A percentile compares a stretch with the other conserved stretches of the same genome.
Evolutionary conservation across 179 eudicot genomes (phyloP).

Genomic region (Patellifolia procumbens): DNA sequence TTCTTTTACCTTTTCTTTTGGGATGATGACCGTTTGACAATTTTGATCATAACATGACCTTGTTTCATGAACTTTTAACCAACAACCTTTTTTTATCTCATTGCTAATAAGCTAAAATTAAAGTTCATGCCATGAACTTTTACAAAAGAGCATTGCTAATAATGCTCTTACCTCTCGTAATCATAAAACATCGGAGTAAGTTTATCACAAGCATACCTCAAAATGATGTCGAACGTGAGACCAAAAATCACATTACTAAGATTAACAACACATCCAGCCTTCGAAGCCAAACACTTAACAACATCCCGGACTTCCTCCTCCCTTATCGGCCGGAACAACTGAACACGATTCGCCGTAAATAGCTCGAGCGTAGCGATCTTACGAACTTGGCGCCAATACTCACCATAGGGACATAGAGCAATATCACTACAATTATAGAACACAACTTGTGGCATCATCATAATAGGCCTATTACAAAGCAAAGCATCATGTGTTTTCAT

Average conservation of each 20-base stretch:
- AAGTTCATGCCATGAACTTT: too few relatives aligned
- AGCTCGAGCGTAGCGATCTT: constrained; percentile 33
- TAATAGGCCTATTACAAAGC: constrained; percentile 12
- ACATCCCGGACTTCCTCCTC: constrained; percentile 26
- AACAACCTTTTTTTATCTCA: too few relatives aligned
- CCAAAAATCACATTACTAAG: constrained; percentile 15
- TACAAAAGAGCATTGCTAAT: too few relatives aligned
- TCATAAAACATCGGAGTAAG: background rate
- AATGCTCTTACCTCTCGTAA: too few relatives aligned
- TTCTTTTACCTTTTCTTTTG: too few relatives aligned
- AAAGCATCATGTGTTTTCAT: constrained; percentile 22
- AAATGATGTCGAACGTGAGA: constrained; percentile 17
- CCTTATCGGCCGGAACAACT: constrained; percentile 24
- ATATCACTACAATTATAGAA: constrained; percentile 3
- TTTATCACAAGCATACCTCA: constrained; percentile 12
- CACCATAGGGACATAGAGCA: constrained; percentile 19
- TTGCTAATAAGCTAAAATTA: too few relatives aligned
- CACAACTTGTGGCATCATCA: background rate
- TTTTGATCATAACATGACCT: too few relatives aligned
- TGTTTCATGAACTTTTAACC: too few relatives aligned
- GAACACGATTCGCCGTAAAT: constrained; percentile 24
- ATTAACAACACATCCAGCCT: constrained; percentile 14
- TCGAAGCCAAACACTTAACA: constrained; percentile 1
- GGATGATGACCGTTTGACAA: too few relatives aligned
- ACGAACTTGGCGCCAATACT: constrained; percentile 30